Evolutionary conservation across 2,329 filamentous ascomycete genomes (phyloP).

Genomic region (Aspergillus viridinutans): DNA sequence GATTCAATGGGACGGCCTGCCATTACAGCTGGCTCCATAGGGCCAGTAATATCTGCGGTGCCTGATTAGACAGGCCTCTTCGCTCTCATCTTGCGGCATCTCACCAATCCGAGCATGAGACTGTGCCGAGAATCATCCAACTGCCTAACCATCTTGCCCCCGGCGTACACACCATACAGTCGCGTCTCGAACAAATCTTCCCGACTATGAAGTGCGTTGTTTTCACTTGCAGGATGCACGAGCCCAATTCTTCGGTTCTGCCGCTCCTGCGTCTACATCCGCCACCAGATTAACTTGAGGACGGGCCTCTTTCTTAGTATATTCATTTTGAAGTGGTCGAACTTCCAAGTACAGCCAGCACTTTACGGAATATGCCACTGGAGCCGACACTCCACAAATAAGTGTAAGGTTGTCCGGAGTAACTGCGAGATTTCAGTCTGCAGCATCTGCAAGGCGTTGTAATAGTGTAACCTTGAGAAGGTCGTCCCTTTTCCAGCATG

Average conservation of each 20-base stretch:
- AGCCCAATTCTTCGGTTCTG: neutral
- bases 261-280: neutral
- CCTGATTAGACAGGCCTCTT: neutral
- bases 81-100: neutral
- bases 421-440: neutral
- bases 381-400: neutral
- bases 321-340: too few species aligned
- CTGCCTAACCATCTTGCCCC: neutral
- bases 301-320: neutral
- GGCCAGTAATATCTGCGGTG: neutral
- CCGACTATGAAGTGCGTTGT: neutral
- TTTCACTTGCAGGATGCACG: neutral
- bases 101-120: neutral
- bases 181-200: neutral
- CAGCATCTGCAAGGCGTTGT: conserved; percentile 20
- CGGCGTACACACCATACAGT: neutral
- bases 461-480: conserved; percentile 16
- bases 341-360: neutral
- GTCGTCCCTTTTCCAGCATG: conserved; percentile 5
- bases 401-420: neutral
- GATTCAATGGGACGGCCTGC: neutral
- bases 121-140: neutral
- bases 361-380: neutral
- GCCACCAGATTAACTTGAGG: conserved; percentile 2
- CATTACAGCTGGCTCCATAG: neutral